Conservation (phyloP, 148 eudicot species). For the Rhododendron ovatum region DNA sequence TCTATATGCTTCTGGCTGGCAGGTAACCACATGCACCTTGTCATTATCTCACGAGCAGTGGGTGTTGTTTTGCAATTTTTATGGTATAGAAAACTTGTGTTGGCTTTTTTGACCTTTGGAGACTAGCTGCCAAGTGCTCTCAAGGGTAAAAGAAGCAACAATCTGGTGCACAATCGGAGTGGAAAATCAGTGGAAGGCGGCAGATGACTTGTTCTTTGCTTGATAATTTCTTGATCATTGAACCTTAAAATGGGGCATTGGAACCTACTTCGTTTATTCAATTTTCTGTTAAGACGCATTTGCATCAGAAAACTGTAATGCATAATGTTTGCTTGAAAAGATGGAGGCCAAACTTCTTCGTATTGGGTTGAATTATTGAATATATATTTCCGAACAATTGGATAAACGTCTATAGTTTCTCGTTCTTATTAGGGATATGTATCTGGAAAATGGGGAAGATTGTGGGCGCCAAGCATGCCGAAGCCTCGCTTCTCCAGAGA, state of each 20-base stretch:
- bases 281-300: no score
- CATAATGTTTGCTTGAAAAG: background rate
- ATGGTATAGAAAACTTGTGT: background rate
- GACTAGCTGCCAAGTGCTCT: background rate
- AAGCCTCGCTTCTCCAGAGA: background rate
- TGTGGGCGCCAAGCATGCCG: background rate
- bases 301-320: background rate
- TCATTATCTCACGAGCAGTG: background rate
- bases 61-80: background rate
- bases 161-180: background rate
- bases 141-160: background rate
- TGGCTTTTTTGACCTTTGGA: background rate
- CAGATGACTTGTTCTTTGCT: background rate
- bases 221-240: background rate
- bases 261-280: no score
- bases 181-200: background rate
- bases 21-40: background rate
- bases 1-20: background rate
- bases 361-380: background rate
- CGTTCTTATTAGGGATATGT: no score
- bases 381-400: background rate
- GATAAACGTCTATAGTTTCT: no score
- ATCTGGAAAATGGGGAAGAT: no score
- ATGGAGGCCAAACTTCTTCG: background rate
- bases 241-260: background rate